Evolutionary conservation across 805 yeast species (phyloP), one percentile per base, ranked within the genome.

Genomic region (Ogataea degrootiae): DNA sequence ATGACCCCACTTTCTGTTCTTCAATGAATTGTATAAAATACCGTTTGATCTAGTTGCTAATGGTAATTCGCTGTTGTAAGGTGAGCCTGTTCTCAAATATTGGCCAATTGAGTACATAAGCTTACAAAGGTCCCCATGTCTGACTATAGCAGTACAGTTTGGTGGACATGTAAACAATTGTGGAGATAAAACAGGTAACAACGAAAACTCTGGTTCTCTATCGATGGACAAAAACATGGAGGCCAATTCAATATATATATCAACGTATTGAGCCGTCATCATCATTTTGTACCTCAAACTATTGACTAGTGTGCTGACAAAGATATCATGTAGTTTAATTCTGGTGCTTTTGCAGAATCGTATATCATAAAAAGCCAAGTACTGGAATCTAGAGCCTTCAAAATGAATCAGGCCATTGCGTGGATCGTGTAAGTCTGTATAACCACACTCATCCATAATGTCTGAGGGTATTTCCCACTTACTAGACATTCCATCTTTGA

Each of bases 101-200:
- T 82, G 82, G 57, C 78, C 82, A 2, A 86, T 73, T 8, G 83
- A 68, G 5, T 87, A 82, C 47, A 85, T 65, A 47, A 86, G 76
- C 42, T 81, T 72, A 2, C 82, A 71, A 19, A 85, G 66, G 51
- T 83, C 87, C 8, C 88, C 88, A 56, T 82, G 85, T 31, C 71
- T 65, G 6, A 82, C 73, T 23, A 87, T 77, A 26, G 79, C 68
- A 1, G 78, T 76, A 0, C 96, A 83, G 53, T 85, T 83, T 0
- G 90, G 78, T 0, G 97, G 97, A 45, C 96, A 85, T 0, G 97
- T 91, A 65, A 90, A 90, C 21, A 94, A 68, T 66, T 94, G 99
- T 0, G 92, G 82, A 0, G 95, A 82, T 19, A 92, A 68, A 36
- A 83, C 79, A 36, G 83, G 76, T 70, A 91, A 73, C 4, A 87